Evolutionary conservation across 2,329 filamentous ascomycete species (phyloP).

Genomic region (Penicillium carneum): DNA sequence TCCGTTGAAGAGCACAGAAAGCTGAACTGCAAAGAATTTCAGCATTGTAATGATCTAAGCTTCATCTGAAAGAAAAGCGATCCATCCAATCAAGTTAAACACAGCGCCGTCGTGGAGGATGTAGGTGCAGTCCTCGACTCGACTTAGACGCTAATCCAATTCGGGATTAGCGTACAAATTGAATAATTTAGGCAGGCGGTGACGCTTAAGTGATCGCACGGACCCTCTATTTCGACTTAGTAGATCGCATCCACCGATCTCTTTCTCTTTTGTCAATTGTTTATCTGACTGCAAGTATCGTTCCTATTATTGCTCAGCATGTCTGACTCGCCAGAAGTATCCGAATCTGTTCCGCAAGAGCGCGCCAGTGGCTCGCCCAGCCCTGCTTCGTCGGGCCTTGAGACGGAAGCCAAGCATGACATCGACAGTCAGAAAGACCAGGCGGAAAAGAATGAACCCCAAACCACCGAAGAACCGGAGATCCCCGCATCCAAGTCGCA

Average conservation of each 20-base stretch:
- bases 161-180: not conserved
- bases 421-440: slow-evolving; percentile 27
- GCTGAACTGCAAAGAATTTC: too few relatives aligned
- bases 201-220: not conserved
- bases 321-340: slow-evolving; percentile 20
- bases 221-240: not conserved
- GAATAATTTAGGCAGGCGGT: not conserved
- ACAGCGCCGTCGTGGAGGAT: too few relatives aligned
- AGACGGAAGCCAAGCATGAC: slow-evolving; percentile 62
- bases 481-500: slow-evolving; percentile 24
- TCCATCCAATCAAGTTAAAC: not conserved
- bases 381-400: slow-evolving; percentile 84
- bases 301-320: slow-evolving; percentile 21
- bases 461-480: slow-evolving; percentile 56
- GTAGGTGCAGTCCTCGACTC: not conserved
- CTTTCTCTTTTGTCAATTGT: not conserved
- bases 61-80: not conserved
- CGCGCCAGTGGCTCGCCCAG: slow-evolving; percentile 85
- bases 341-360: slow-evolving; percentile 64
- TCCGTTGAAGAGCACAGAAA: not conserved
- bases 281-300: not conserved
- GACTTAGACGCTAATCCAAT: not conserved
- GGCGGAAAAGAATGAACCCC: slow-evolving; percentile 14
- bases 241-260: not conserved
- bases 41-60: too few relatives aligned